Evolutionary conservation across 2,329 filamentous ascomycete species (phyloP).

Genomic region (Colletotrichum sp.): DNA sequence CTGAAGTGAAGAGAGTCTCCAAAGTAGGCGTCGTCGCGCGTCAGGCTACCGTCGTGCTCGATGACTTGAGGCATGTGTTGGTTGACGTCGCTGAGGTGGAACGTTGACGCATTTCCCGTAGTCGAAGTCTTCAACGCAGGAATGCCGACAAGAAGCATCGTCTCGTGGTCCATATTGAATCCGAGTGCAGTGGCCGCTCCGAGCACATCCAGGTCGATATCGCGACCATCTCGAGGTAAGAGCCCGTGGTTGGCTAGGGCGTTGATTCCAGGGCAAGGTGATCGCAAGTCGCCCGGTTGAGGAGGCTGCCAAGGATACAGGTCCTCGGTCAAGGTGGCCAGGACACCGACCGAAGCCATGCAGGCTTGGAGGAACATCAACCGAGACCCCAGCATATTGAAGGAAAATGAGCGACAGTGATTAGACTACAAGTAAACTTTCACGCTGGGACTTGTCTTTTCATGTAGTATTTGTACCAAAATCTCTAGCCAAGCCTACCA

Average conservation of each 20-base stretch:
- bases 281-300: background rate
- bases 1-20: slow-evolving; percentile 34
- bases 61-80: slow-evolving; percentile 30
- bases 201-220: background rate
- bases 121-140: slow-evolving; percentile 25
- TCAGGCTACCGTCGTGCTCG: slow-evolving; percentile 36
- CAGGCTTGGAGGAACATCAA: background rate
- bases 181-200: slow-evolving; percentile 1
- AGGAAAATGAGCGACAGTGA: background rate
- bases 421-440: background rate
- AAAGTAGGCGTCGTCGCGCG: slow-evolving; percentile 29
- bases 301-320: background rate
- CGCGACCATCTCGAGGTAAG: slow-evolving; percentile 12
- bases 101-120: slow-evolving; percentile 27
- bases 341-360: background rate
- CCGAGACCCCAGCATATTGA: background rate
- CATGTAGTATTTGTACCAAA: background rate
- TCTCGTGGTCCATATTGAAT: slow-evolving; percentile 13
- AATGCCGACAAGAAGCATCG: slow-evolving; percentile 14
- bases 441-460: background rate
- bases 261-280: slow-evolving; percentile 27
- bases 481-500: background rate
- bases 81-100: slow-evolving; percentile 31
- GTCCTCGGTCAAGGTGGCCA: background rate
- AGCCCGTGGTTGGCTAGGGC: slow-evolving; percentile 26